phyloP scores from a whole-genome alignment of 208 protist genomes.

The Trichomonas tenax region DNA sequence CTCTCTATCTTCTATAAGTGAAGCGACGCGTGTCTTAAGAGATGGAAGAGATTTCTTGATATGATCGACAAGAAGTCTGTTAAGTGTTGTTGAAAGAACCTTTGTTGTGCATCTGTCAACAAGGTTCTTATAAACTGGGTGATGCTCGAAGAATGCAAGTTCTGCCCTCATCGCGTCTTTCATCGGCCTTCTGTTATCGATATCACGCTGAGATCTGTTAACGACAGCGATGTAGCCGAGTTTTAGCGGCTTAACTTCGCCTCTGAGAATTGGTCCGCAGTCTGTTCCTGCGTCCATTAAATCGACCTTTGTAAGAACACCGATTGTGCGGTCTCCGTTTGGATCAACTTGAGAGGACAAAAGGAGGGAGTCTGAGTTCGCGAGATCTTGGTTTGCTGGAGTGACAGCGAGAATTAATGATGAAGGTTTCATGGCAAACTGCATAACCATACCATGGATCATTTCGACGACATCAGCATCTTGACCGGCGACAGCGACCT shows the following conservation, averaged over 20 bases:
- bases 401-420: constrained; percentile 43
- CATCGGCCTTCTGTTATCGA: constrained; percentile 67
- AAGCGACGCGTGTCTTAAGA: constrained; percentile 35
- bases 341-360: constrained; percentile 41
- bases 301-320: constrained; percentile 51
- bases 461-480: constrained; percentile 36
- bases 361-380: constrained; percentile 42
- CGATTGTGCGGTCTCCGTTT: constrained; percentile 45
- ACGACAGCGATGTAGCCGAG: constrained; percentile 93
- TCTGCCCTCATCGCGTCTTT: constrained; percentile 46
- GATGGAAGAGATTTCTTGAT: constrained; percentile 76
- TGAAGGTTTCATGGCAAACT: constrained; percentile 29
- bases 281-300: constrained; percentile 74
- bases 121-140: constrained; percentile 59
- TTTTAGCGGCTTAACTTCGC: constrained; percentile 67
- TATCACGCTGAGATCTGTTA: constrained; percentile 89
- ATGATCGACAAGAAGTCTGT: constrained; percentile 71
- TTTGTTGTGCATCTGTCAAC: constrained; percentile 28
- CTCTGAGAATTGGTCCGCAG: constrained; percentile 75
- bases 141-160: constrained; percentile 64
- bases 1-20: background rate
- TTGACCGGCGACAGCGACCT: constrained; percentile 42
- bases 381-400: constrained; percentile 46
- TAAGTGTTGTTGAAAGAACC: constrained; percentile 34
- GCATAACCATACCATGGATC: constrained; percentile 36